phyloP scores from a whole-genome alignment of 148 eudicot genomes.

The Cornus controversa region DNA sequence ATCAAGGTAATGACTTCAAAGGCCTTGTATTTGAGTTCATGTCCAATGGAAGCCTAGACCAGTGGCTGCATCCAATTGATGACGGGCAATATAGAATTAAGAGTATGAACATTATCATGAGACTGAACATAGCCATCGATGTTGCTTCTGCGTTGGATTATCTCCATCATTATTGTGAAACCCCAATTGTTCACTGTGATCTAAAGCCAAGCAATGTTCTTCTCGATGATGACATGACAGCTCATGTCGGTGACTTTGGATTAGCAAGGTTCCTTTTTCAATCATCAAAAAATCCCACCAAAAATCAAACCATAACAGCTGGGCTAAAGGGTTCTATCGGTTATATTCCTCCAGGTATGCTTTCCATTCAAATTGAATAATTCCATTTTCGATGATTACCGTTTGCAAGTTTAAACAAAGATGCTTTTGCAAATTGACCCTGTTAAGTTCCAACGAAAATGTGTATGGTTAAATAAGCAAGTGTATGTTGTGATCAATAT shows the following conservation, averaged over 20 bases:
- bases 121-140: neutral
- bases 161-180: too few species aligned
- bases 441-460: too few species aligned
- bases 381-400: neutral
- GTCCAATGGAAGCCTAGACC: constrained; percentile 22
- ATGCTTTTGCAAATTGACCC: neutral
- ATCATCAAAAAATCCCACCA: neutral
- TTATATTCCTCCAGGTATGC: constrained; percentile 20
- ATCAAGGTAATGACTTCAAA: constrained; percentile 20
- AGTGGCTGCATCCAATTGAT: constrained; percentile 17
- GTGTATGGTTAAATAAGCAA: neutral
- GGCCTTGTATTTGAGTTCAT: constrained; percentile 18
- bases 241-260: too few species aligned
- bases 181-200: too few species aligned
- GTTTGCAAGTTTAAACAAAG: neutral
- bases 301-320: neutral
- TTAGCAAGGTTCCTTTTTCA: neutral
- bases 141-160: too few species aligned
- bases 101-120: constrained; percentile 1
- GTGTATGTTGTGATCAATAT: too few species aligned
- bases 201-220: too few species aligned
- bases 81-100: neutral
- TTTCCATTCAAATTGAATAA: neutral
- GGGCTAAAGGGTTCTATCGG: constrained; percentile 24
- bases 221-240: too few species aligned